A percentile compares a stretch with the other conserved stretches of the same genome.
Conservation (phyloP, 2,329 filamentous ascomycete species). For the Lachnellula subtilissima region DNA sequence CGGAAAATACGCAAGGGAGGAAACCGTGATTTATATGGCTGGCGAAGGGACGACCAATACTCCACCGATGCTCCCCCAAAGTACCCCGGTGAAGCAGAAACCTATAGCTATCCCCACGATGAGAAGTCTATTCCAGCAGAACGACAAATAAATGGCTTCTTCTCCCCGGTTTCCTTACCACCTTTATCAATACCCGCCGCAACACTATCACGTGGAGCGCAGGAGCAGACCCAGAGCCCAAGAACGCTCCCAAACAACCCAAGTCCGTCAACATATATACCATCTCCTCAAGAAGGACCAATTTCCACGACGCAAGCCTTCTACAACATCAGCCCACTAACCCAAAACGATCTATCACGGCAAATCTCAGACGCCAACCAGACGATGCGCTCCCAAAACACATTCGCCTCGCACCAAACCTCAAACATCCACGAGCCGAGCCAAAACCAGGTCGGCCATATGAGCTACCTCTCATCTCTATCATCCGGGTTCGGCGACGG, state of each 20-base stretch:
- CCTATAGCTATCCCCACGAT: slow-evolving; percentile 7
- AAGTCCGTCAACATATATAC: slow-evolving; percentile 11
- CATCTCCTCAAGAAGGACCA: slow-evolving; percentile 7
- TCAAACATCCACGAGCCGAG: slow-evolving; percentile 21
- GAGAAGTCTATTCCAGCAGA: slow-evolving; percentile 16
- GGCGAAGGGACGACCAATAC: slow-evolving; percentile 16
- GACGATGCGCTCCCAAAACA: slow-evolving; percentile 14
- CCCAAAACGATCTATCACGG: slow-evolving; percentile 5
- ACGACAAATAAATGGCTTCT: slow-evolving; percentile 14
- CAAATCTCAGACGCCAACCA: slow-evolving; percentile 8
- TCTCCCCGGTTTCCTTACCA: slow-evolving; percentile 11
- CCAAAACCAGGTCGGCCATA: slow-evolving; percentile 20
- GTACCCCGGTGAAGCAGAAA: slow-evolving; percentile 11
- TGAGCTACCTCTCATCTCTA: slow-evolving; percentile 50
- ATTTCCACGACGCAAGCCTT: slow-evolving; percentile 10
- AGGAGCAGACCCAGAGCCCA: slow-evolving; percentile 10
- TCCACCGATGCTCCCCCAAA: slow-evolving; percentile 17
- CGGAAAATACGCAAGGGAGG: slow-evolving; percentile 22
- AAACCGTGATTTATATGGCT: slow-evolving; percentile 24
- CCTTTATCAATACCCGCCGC: slow-evolving; percentile 14
- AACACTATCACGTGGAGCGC: slow-evolving; percentile 8
- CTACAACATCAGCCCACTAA: slow-evolving; percentile 9
- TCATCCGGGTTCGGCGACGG: slow-evolving; percentile 62
- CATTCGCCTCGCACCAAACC: slow-evolving; percentile 15
- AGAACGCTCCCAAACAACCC: slow-evolving; percentile 12